Conservation (phyloP, 345 rosid species). For the Hibiscus trionum region DNA sequence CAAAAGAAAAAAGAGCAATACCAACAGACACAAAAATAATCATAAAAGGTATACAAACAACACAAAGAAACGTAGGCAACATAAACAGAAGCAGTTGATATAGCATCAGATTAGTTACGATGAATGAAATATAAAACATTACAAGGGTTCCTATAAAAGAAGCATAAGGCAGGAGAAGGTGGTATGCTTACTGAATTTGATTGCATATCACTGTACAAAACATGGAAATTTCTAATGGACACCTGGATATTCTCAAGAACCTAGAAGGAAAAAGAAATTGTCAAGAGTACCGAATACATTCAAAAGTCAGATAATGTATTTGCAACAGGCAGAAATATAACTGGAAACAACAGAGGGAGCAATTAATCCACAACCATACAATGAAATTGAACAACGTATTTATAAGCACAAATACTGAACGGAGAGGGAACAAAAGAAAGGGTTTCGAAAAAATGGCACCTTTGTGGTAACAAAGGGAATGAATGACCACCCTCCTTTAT, state of each 20-base stretch:
- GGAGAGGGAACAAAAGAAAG: background rate
- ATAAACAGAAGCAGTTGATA: background rate
- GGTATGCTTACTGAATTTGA: slow-evolving; percentile 46
- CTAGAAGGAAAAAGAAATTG: slow-evolving; percentile 28
- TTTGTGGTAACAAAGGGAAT: slow-evolving; percentile 71
- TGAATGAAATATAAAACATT: background rate
- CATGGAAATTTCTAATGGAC: slow-evolving; percentile 70
- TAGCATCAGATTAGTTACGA: background rate
- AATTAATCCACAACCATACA: slow-evolving; percentile 4
- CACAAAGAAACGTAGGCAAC: background rate
- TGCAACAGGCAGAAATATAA: background rate
- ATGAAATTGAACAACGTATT: background rate
- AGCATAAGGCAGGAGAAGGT: background rate
- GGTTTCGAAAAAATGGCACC: slow-evolving; percentile 28
- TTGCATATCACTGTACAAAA: slow-evolving; percentile 46
- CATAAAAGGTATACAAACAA: background rate
- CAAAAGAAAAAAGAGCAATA: background rate
- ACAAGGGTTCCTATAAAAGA: background rate
- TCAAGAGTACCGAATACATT: background rate
- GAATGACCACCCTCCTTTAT: slow-evolving; percentile 64
- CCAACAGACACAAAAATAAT: background rate
- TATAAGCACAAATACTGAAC: background rate
- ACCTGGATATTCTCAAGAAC: slow-evolving; percentile 81
- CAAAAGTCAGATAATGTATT: background rate
- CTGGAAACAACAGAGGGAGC: background rate